These are phyloP conservation scores for Kurtzmaniella natalensis DNA, from an alignment of 1,139 yeast genomes.

Conservation along the genomic window DNA sequence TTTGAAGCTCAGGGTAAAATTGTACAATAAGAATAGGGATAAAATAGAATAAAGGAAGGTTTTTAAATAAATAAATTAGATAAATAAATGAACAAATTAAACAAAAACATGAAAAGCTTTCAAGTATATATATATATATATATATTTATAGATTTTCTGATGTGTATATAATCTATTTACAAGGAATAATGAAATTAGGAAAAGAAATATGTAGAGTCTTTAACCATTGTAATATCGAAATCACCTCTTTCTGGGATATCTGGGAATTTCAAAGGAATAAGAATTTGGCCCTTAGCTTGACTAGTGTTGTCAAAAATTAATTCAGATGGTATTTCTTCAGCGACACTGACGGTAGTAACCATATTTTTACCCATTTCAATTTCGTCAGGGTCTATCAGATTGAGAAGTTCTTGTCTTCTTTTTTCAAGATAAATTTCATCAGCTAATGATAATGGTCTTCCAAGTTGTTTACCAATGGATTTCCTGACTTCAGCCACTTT, in stretches of 20 bases:
- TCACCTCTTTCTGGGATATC: slow-evolving; percentile 77
- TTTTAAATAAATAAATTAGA: slow-evolving; percentile 2
- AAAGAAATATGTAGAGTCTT: slow-evolving; percentile 79
- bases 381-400: slow-evolving; percentile 48
- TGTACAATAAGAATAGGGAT: slow-evolving; percentile 23
- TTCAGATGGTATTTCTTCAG: slow-evolving; percentile 35
- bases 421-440: slow-evolving; percentile 76
- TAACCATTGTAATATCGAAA: slow-evolving; percentile 72
- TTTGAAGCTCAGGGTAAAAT: slow-evolving; percentile 87
- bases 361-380: slow-evolving; percentile 51
- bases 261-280: slow-evolving; percentile 69
- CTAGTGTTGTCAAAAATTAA: slow-evolving; percentile 22
- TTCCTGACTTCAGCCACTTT: slow-evolving; percentile 49
- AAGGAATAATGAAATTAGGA: slow-evolving; percentile 18
- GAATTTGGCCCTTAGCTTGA: slow-evolving; percentile 29
- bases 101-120: too few species aligned
- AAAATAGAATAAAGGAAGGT: slow-evolving; percentile 16
- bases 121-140: neutral
- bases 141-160: neutral
- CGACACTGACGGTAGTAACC: slow-evolving; percentile 72
- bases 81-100: slow-evolving; percentile 4
- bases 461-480: slow-evolving; percentile 45
- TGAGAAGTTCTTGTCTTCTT: slow-evolving; percentile 52
- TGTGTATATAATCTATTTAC: slow-evolving; percentile 9
- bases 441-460: slow-evolving; percentile 56